Conservation (phyloP, 2,329 filamentous ascomycete species). For the Bipolaris sorokiniana region DNA sequence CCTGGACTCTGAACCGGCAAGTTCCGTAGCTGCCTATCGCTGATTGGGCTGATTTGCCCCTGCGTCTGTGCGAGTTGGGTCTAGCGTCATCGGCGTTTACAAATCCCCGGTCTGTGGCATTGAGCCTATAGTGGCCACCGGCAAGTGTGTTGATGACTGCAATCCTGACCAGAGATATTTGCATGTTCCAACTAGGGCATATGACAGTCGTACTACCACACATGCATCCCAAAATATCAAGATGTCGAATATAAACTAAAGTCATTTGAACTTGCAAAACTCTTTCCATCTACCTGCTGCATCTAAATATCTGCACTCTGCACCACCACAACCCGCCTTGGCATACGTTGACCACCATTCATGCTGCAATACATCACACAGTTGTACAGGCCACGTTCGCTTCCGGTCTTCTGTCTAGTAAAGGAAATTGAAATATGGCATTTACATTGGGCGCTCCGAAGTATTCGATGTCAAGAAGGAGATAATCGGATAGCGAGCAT, state of each 20-base stretch:
- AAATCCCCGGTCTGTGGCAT: slow-evolving; percentile 4
- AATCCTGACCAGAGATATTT: not conserved
- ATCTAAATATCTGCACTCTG: slow-evolving; percentile 33
- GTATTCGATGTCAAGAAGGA: slow-evolving; percentile 19
- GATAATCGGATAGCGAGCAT: slow-evolving; percentile 18
- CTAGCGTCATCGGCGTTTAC: slow-evolving; percentile 13
- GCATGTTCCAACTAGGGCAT: not conserved
- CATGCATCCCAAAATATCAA: not conserved
- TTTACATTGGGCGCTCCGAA: slow-evolving; percentile 30
- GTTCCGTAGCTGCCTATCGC: not conserved
- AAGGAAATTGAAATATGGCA: slow-evolving; percentile 30
- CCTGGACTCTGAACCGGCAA: slow-evolving; percentile 12
- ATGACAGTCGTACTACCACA: not conserved
- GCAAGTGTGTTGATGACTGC: not conserved
- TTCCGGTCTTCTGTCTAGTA: slow-evolving; percentile 28
- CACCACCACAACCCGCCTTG: not conserved
- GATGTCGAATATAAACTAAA: not conserved
- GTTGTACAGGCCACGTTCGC: slow-evolving; percentile 33
- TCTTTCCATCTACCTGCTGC: slow-evolving; percentile 25
- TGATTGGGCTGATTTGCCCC: slow-evolving; percentile 13
- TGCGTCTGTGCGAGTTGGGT: not conserved
- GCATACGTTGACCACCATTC: slow-evolving; percentile 6
- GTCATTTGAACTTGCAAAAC: slow-evolving; percentile 31
- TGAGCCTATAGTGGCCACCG: not conserved
- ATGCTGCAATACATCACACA: slow-evolving; percentile 34